phyloP scores from a whole-genome alignment of 2,329 filamentous ascomycete genomes.

The Pochonia chlamydosporia region DNA sequence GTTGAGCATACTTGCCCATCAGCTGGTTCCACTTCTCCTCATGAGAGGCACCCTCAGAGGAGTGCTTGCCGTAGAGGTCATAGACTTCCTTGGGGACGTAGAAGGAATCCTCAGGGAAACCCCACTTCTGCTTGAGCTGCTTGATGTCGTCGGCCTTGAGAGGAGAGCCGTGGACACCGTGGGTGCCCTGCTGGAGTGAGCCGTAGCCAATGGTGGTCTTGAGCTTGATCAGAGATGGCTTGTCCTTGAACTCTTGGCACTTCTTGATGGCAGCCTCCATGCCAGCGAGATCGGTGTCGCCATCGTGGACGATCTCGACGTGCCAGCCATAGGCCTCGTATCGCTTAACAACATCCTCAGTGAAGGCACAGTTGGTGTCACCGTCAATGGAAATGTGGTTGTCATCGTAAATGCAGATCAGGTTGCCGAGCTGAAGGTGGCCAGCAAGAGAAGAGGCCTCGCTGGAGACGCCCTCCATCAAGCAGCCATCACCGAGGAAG shows the following conservation, averaged over 20 bases:
- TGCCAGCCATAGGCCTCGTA: conserved; percentile 99
- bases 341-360: conserved; percentile 89
- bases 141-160: conserved; percentile 92
- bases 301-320: conserved; percentile 74
- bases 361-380: conserved; percentile 93
- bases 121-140: conserved; percentile 90
- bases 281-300: conserved; percentile 78
- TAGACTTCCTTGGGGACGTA: conserved; percentile 92
- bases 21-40: conserved; percentile 96
- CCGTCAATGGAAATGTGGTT: conserved; percentile 96
- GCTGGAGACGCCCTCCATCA: conserved; percentile 95
- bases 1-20: conserved; percentile 75
- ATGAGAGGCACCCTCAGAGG: conserved; percentile 76
- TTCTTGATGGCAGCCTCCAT: conserved; percentile 87
- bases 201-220: conserved; percentile 97
- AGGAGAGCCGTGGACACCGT: conserved; percentile 92
- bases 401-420: conserved; percentile 96
- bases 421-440: conserved; percentile 95
- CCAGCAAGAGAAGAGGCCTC: conserved; percentile 91
- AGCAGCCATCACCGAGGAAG: conserved; percentile 97
- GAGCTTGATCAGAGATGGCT: conserved; percentile 95
- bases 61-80: conserved; percentile 81
- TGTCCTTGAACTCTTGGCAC: conserved; percentile 84
- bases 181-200: conserved; percentile 86
- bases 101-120: conserved; percentile 91